Conservation (phyloP, 768 basidiomycete species). For the Lentinula detonsa region DNA sequence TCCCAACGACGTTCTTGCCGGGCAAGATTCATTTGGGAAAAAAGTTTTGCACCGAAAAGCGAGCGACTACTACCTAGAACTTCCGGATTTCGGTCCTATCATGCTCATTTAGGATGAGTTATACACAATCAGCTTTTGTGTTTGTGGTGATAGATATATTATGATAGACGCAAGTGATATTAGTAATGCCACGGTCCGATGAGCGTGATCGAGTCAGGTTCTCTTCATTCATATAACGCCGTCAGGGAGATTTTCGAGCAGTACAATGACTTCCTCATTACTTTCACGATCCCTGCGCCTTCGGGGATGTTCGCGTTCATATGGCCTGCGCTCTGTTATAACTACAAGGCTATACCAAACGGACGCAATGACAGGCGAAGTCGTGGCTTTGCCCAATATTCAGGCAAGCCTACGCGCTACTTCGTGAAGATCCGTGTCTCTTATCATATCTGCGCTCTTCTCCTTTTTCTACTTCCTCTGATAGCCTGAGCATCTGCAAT, state of each 20-base stretch:
- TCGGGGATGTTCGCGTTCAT: not conserved
- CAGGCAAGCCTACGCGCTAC: constrained; percentile 30
- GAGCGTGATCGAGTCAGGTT: not conserved
- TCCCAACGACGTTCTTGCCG: not conserved
- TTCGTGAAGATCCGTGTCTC: not conserved
- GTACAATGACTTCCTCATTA: not conserved
- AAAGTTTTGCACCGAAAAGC: not conserved
- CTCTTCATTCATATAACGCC: not conserved
- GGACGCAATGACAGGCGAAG: constrained; percentile 49
- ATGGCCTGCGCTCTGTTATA: not conserved
- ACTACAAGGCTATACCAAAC: not conserved
- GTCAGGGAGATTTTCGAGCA: not conserved
- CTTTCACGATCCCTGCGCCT: not conserved
- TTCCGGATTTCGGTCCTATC: too few species aligned
- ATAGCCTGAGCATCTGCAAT: constrained; percentile 48
- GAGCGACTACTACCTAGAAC: too few species aligned
- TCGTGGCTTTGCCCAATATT: constrained; percentile 40
- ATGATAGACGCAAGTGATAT: too few species aligned
- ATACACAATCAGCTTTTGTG: too few species aligned
- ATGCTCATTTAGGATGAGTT: too few species aligned
- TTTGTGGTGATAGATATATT: too few species aligned
- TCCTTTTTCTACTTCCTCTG: not conserved
- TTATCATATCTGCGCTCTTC: not conserved
- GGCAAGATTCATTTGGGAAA: not conserved
- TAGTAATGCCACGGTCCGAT: too few species aligned